phyloP scores from a whole-genome alignment of 306 rosid genomes.

The Mimosa pudica region DNA sequence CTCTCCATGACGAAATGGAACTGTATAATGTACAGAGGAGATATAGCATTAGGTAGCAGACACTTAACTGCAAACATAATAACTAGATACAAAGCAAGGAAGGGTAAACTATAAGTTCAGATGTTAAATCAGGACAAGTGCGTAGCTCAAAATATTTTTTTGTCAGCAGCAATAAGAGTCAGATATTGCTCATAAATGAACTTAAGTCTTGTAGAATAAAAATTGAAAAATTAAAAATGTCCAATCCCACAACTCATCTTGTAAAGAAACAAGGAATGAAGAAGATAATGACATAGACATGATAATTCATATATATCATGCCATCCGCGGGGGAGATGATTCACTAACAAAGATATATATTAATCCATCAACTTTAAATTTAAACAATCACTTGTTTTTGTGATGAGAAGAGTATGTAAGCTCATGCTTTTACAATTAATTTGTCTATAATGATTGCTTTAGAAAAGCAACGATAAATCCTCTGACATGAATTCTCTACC shows the following conservation, averaged over 20 bases:
- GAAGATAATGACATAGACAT: background rate
- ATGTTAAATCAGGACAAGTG: background rate
- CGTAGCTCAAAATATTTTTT: background rate
- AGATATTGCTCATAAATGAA: background rate
- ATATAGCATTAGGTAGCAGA: slow-evolving; percentile 54
- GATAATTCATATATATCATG: slow-evolving; percentile 17
- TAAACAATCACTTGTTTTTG: slow-evolving; percentile 4
- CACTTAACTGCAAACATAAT: slow-evolving; percentile 42
- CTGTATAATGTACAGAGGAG: slow-evolving; percentile 65
- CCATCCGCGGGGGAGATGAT: slow-evolving; percentile 18
- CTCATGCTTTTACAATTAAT: background rate
- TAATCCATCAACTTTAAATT: background rate
- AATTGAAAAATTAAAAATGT: slow-evolving; percentile 4
- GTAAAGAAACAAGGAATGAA: background rate
- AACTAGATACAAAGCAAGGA: background rate
- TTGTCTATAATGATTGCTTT: slow-evolving; percentile 24
- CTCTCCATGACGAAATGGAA: slow-evolving; percentile 93
- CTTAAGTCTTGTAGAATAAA: background rate
- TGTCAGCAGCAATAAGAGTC: background rate
- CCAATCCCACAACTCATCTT: background rate
- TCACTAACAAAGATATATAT: slow-evolving; percentile 1
- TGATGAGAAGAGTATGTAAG: slow-evolving; percentile 24
- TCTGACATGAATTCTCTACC: slow-evolving; percentile 4
- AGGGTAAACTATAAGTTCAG: background rate
- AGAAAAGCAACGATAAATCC: slow-evolving; percentile 20